phyloP scores from a whole-genome alignment of 129 eudicot species.

The Apium graveolens region DNA sequence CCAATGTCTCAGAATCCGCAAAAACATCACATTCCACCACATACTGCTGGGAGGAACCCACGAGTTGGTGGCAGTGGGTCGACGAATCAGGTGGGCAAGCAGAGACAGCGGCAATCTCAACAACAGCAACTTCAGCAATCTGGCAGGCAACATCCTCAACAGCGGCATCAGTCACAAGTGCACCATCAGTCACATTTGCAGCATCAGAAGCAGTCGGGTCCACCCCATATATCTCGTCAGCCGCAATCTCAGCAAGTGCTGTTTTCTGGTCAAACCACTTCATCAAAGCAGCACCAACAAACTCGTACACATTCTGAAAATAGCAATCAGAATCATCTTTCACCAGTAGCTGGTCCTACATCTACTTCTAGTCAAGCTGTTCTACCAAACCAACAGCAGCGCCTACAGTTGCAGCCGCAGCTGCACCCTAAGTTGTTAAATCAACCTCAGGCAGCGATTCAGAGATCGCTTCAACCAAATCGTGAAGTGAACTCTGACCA shows the following conservation, averaged over 20 bases:
- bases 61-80: constrained; percentile 37
- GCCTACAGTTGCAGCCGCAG: constrained; percentile 13
- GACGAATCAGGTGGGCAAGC: constrained; percentile 51
- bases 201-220: constrained; percentile 30
- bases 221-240: constrained; percentile 27
- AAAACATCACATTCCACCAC: constrained; percentile 48
- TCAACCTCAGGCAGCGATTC: constrained; percentile 37
- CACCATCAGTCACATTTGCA: constrained; percentile 35
- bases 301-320: constrained; percentile 28
- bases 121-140: constrained; percentile 48
- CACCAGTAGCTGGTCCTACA: constrained; percentile 16
- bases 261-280: constrained; percentile 35
- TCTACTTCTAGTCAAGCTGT: constrained; percentile 14
- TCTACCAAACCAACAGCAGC: constrained; percentile 41
- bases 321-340: constrained; percentile 32
- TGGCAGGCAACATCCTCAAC: constrained; percentile 70
- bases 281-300: constrained; percentile 26
- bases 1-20: constrained; percentile 45
- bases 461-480: constrained; percentile 33
- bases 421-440: constrained; percentile 33
- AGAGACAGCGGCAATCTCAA: constrained; percentile 32
- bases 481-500: constrained; percentile 42
- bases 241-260: constrained; percentile 42
- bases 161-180: constrained; percentile 28
- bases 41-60: constrained; percentile 39